Evolutionary conservation across 2,329 filamentous ascomycete genomes (phyloP), one percentile per base, ranked within the genome.

Genomic region (Neoarthrinium moseri): DNA sequence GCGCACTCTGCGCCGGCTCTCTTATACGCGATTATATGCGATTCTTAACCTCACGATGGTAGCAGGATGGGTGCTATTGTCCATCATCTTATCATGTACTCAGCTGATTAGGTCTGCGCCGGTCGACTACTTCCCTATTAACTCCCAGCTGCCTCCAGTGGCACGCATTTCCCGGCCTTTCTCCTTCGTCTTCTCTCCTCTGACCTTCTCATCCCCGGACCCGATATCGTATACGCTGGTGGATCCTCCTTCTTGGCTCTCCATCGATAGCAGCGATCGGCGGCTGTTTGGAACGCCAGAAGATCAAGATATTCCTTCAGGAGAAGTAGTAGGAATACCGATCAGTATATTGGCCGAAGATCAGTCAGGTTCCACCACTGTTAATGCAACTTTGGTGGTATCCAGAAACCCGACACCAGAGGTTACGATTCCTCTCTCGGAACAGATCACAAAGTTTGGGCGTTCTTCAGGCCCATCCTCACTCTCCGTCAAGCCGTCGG

Each of bases 121-220:
- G 10, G 57, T 63, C 20, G 59, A 74, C 38, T 69, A 73, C 37
- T 92, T 91, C 56, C 90, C 90, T 1, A 75, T 95, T 64, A 95
- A 94, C 66, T 84, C 88, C 3, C 91, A 96, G 64, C 77, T 95
- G 1, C 90, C 90, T 24, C 85, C 86, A 4, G 85, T 91, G 43
- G 90, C 89, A 17, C 79, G 87, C 53, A 73, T 87, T 48, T 79
- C 77, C 32, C 61, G 84, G 56, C 73, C 75, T 3, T 94, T 89
- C 65, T 78, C 73, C 8, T 90, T 91, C 59, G 73, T 79, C 23
- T 87, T 95, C 57, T 86, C 87, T 8, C 66, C 74, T 13, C 82
- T 83, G 30, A 95, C 90, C 0, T 95, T 95, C 66, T 72, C 74
- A 12, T 86, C 86, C 13, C 65, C 69, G 33, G 68, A 69, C 10